Evolutionary conservation across 352 stramenopile species (phyloP).

Genomic region (Phytopythium boreale): DNA sequence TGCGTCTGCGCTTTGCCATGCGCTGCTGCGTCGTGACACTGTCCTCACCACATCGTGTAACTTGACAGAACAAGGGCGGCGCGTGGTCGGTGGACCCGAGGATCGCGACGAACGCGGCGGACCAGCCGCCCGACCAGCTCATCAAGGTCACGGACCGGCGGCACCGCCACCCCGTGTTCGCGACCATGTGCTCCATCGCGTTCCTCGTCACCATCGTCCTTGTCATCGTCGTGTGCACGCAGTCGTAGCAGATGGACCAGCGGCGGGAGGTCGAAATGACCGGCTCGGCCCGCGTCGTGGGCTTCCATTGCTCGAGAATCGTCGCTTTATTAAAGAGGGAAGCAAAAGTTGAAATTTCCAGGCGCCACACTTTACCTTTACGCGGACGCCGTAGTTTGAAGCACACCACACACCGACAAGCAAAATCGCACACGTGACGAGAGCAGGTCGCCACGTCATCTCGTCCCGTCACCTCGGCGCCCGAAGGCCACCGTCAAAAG

Average conservation of each 20-base stretch:
- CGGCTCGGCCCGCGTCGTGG: too few relatives aligned
- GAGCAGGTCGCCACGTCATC: not conserved
- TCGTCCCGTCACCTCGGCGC: not conserved
- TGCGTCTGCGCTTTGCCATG: not conserved
- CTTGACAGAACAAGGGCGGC: conserved; percentile 1
- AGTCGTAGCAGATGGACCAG: conserved; percentile 7
- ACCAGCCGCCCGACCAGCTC: conserved; percentile 54
- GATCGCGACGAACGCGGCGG: conserved; percentile 45
- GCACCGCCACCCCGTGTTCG: conserved; percentile 68
- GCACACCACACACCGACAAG: not conserved
- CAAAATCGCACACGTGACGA: not conserved
- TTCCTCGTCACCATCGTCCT: conserved; percentile 62
- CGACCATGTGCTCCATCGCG: conserved; percentile 62
- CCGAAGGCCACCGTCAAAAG: not conserved
- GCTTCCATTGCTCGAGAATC: not conserved
- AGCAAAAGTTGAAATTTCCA: not conserved
- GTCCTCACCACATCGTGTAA: not conserved
- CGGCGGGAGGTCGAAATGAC: not conserved
- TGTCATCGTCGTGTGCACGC: conserved; percentile 65
- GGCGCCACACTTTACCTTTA: conserved; percentile 5
- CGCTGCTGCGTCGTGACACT: not conserved
- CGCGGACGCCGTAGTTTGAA: not conserved
- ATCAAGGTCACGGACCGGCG: conserved; percentile 72
- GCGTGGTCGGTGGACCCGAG: conserved; percentile 17
- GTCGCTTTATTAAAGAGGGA: not conserved